A percentile compares a stretch with the other conserved stretches of the same genome.
These are phyloP conservation scores for Strigomonas galati DNA, from an alignment of 208 protist genomes.

Conservation along the genomic window DNA sequence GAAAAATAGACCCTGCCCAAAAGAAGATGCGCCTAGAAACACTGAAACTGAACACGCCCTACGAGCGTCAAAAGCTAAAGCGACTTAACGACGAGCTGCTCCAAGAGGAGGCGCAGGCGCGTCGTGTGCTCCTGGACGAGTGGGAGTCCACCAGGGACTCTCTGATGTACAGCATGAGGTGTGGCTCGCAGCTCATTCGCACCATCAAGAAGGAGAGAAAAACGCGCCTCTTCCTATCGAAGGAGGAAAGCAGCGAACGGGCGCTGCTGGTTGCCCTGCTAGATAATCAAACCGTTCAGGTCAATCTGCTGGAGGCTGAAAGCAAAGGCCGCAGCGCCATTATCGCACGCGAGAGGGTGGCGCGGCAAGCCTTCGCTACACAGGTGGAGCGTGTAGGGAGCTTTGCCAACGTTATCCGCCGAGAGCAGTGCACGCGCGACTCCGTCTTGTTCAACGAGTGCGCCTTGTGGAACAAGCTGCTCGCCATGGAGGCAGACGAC, in stretches of 20 bases:
- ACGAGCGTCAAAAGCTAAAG: slow-evolving; percentile 67
- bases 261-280: slow-evolving; percentile 6
- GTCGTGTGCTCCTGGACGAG: slow-evolving; percentile 5
- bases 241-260: background rate
- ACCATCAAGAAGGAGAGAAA: background rate
- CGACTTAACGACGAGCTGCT: slow-evolving; percentile 22
- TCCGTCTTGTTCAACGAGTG: slow-evolving; percentile 31
- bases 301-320: slow-evolving; percentile 19
- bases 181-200: background rate
- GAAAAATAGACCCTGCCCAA: slow-evolving; percentile 41
- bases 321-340: slow-evolving; percentile 25
- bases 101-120: slow-evolving; percentile 20
- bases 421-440: slow-evolving; percentile 27
- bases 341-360: slow-evolving; percentile 24
- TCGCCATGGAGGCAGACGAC: slow-evolving; percentile 16
- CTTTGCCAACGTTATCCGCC: slow-evolving; percentile 16
- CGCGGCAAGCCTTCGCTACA: background rate
- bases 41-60: slow-evolving; percentile 67
- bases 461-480: slow-evolving; percentile 24
- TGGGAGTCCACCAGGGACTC: background rate
- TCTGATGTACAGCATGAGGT: background rate
- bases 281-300: slow-evolving; percentile 5
- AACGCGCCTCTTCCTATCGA: background rate
- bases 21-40: slow-evolving; percentile 54
- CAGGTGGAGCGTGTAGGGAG: slow-evolving; percentile 3